phyloP scores from a whole-genome alignment of 495 filamentous ascomycete genomes.

The Parachaetomium inaequale region DNA sequence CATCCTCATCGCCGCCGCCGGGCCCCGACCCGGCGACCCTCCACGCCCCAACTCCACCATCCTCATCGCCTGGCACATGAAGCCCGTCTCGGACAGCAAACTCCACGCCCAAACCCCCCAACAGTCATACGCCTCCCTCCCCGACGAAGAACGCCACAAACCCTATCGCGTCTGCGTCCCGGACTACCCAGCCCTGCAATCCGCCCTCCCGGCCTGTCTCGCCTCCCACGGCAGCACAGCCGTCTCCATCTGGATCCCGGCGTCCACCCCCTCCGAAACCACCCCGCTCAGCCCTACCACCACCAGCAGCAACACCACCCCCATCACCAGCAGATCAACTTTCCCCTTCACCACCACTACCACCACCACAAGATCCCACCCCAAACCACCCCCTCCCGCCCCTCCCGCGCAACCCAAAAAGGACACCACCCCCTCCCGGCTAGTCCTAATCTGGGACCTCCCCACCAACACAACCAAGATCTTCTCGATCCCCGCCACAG shows the following conservation, averaged over 20 bases:
- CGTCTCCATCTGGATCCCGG: slow-evolving; percentile 34
- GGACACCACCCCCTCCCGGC: slow-evolving; percentile 15
- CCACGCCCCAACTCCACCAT: slow-evolving; percentile 20
- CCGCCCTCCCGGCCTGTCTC: slow-evolving; percentile 26
- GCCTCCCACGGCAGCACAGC: slow-evolving; percentile 22
- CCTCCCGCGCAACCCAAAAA: background rate
- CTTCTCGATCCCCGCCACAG: slow-evolving; percentile 28
- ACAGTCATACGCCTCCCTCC: slow-evolving; percentile 14
- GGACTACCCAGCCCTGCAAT: slow-evolving; percentile 26
- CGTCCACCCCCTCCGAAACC: background rate
- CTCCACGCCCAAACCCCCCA: slow-evolving; percentile 19
- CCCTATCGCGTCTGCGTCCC: slow-evolving; percentile 28
- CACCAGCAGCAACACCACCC: background rate
- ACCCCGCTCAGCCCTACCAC: background rate
- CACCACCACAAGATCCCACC: no score
- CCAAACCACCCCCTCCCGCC: background rate
- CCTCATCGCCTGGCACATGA: slow-evolving; percentile 31
- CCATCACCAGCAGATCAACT: slow-evolving; percentile 6
- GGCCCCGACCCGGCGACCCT: slow-evolving; percentile 28
- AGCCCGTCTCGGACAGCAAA: slow-evolving; percentile 23
- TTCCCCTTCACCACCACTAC: slow-evolving; percentile 21
- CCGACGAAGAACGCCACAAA: slow-evolving; percentile 21
- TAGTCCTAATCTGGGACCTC: slow-evolving; percentile 30
- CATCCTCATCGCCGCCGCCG: slow-evolving; percentile 29
- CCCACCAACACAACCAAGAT: slow-evolving; percentile 24